phyloP scores from a whole-genome alignment of 1,284 basidiomycete genomes.

The Chiua sp. region DNA sequence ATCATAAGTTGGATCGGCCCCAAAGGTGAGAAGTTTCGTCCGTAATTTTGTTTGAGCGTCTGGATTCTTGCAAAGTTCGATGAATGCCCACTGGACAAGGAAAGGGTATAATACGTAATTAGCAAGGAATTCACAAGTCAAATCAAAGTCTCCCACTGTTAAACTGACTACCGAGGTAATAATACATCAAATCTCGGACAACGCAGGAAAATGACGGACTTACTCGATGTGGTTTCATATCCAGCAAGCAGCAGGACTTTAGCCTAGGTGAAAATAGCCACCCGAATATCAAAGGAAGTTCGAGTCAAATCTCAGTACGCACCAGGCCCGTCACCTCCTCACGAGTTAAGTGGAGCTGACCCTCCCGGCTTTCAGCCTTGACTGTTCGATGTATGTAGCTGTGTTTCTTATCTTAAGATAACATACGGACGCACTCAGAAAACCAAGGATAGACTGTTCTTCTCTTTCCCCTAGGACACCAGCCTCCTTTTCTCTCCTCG shows the following conservation, averaged over 20 bases:
- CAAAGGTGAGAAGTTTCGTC: constrained; percentile 29
- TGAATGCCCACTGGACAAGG: constrained; percentile 33
- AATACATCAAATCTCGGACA: background rate
- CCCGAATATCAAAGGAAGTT: background rate
- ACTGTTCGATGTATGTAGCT: constrained; percentile 11
- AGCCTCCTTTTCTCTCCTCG: constrained; percentile 45
- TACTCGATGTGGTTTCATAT: constrained; percentile 37
- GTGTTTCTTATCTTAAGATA: too few species aligned
- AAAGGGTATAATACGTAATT: background rate
- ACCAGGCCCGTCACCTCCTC: constrained; percentile 30
- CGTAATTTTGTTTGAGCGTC: constrained; percentile 33
- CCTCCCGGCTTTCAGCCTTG: constrained; percentile 14
- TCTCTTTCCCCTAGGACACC: constrained; percentile 34
- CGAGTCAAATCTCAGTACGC: background rate
- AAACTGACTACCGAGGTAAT: constrained; percentile 20
- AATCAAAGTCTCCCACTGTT: constrained; percentile 14
- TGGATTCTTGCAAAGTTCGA: constrained; percentile 32
- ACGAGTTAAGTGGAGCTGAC: constrained; percentile 15
- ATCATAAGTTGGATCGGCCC: constrained; percentile 30
- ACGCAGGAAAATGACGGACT: background rate
- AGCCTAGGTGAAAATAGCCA: constrained; percentile 14
- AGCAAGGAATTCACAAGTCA: background rate
- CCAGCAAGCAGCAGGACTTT: constrained; percentile 37
- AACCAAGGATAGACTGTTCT: constrained; percentile 51
- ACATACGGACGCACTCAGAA: constrained; percentile 16